A percentile compares a stretch with the other conserved stretches of the same genome.
These are phyloP conservation scores for Colletotrichum limetticola DNA, from an alignment of 2,329 filamentous ascomycete genomes.

Conservation along the genomic window DNA sequence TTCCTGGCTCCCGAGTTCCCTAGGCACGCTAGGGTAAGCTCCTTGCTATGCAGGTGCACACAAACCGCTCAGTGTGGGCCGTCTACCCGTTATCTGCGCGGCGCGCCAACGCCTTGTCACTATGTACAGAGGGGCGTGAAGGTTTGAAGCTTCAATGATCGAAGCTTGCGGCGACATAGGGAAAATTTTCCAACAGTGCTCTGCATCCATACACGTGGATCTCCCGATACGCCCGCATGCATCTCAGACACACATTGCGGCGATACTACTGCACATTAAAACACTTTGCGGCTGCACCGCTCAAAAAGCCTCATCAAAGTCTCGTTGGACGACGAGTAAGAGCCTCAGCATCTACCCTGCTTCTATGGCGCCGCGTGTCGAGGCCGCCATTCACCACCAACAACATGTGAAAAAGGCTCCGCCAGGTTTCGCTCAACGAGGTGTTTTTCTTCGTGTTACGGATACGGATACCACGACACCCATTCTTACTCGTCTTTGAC, in stretches of 20 bases:
- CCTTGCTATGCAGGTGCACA: conserved; percentile 1
- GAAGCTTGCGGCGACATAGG: not conserved
- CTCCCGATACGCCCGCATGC: conserved; percentile 24
- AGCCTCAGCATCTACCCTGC: not conserved
- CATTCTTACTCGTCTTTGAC: conserved; percentile 4
- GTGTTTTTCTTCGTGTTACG: not conserved
- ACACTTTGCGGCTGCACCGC: conserved; percentile 12
- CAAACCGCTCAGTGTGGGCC: conserved; percentile 30
- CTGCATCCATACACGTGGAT: conserved; percentile 28
- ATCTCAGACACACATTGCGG: conserved; percentile 12
- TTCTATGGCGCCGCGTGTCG: conserved; percentile 8
- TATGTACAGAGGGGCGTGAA: conserved; percentile 7
- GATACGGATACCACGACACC: conserved; percentile 11
- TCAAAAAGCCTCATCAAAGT: not conserved
- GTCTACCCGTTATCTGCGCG: conserved; percentile 23
- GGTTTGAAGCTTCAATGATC: not conserved
- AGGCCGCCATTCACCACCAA: not conserved
- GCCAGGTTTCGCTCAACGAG: not conserved
- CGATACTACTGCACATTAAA: not conserved
- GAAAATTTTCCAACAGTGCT: conserved; percentile 15
- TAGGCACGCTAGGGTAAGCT: not conserved
- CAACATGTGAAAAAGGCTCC: conserved; percentile 29
- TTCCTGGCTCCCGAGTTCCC: conserved; percentile 23
- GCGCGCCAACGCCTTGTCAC: not conserved
- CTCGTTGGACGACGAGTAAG: not conserved